phyloP scores from a whole-genome alignment of 2,329 filamentous ascomycete genomes.

The Trichoderma gracile region DNA sequence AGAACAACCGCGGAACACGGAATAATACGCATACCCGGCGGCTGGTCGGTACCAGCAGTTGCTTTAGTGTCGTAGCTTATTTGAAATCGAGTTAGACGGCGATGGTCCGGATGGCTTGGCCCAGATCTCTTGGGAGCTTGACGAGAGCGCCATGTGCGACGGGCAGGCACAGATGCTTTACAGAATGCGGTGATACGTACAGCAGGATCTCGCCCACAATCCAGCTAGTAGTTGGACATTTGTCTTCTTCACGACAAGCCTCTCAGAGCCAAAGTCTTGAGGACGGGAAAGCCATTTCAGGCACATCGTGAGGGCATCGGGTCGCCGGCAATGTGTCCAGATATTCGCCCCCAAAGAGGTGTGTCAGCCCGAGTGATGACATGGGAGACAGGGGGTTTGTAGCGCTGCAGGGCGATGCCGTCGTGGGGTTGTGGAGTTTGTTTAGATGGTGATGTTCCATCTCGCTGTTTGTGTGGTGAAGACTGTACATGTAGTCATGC shows the following conservation, averaged over 20 bases:
- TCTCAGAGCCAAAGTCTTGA: neutral
- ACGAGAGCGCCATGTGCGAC: neutral
- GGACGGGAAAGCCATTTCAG: neutral
- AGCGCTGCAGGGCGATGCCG: constrained; percentile 17
- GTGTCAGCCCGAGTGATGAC: constrained; percentile 21
- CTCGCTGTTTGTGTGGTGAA: neutral
- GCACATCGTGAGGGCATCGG: constrained; percentile 6
- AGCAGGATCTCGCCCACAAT: neutral
- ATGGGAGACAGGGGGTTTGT: constrained; percentile 11
- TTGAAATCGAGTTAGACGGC: constrained; percentile 16
- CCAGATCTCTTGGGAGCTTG: neutral
- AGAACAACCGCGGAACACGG: constrained; percentile 13
- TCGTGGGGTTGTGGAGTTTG: constrained; percentile 14
- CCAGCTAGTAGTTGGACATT: neutral
- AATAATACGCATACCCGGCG: constrained; percentile 17
- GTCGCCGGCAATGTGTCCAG: constrained; percentile 16
- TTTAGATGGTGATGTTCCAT: neutral
- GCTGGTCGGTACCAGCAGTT: constrained; percentile 8
- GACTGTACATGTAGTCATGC: neutral
- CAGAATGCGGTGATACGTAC: neutral
- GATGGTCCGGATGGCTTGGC: constrained; percentile 18
- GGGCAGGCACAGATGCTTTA: neutral
- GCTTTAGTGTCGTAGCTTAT: constrained; percentile 21
- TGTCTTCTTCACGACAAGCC: no score
- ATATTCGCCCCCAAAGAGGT: constrained; percentile 12